Evolutionary conservation across 768 basidiomycete genomes (phyloP).

Genomic region (Lanmaoa rubissima): DNA sequence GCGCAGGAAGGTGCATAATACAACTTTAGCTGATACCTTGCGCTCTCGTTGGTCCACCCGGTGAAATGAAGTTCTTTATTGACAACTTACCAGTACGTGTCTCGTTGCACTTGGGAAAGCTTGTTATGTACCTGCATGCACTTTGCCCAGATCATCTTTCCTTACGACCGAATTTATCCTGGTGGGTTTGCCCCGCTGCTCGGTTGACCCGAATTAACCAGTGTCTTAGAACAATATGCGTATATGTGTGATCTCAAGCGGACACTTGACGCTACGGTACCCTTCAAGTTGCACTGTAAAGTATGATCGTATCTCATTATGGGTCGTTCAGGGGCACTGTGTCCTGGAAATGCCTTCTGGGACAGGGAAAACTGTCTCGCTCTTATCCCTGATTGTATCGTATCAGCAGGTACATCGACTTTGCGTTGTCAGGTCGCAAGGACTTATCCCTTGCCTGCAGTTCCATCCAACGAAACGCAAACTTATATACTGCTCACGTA

Average conservation of each 20-base stretch:
- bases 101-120: neutral
- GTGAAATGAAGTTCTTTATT: conserved; percentile 75
- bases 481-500: conserved; percentile 97
- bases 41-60: neutral
- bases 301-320: neutral
- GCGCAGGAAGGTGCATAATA: neutral
- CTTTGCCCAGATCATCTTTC: conserved; percentile 71
- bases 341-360: conserved; percentile 99
- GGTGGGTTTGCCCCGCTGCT: conserved; percentile 45
- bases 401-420: conserved; percentile 78
- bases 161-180: conserved; percentile 94
- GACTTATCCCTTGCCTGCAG: conserved; percentile 39
- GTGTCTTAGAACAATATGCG: conserved; percentile 84
- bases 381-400: conserved; percentile 93
- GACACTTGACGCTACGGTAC: conserved; percentile 90
- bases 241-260: conserved; percentile 99
- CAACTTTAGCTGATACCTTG: neutral
- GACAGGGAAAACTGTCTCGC: conserved; percentile 97
- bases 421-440: neutral
- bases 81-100: conserved; percentile 72
- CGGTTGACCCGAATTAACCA: conserved; percentile 6
- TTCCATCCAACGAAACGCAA: conserved; percentile 92
- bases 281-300: conserved; percentile 11
- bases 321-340: conserved; percentile 78
- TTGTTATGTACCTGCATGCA: neutral